Conservation (phyloP, 2,329 filamentous ascomycete species). For the Phyllosticta citriasiana region DNA sequence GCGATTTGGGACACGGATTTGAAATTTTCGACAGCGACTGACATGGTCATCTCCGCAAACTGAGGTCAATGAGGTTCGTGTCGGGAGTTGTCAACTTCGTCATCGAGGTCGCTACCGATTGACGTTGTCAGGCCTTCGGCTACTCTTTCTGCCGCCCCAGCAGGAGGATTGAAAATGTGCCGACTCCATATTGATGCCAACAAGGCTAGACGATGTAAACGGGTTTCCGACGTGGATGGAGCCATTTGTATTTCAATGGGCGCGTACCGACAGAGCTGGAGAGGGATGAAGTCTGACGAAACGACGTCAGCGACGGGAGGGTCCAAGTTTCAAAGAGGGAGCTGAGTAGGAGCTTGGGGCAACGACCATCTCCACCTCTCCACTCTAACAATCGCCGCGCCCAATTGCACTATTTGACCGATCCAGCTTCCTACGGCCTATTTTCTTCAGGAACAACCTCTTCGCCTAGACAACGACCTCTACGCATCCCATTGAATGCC, state of each 20-base stretch:
- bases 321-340: not conserved
- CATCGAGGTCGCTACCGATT: not conserved
- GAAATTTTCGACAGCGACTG: no score
- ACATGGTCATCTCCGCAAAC: no score
- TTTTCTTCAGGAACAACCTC: not conserved
- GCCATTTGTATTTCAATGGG: no score
- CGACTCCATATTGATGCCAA: not conserved
- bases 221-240: no score
- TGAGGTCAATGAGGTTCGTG: no score
- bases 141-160: not conserved
- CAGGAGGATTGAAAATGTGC: not conserved
- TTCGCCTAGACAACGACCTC: not conserved
- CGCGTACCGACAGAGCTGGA: not conserved
- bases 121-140: not conserved
- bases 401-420: constrained; percentile 9
- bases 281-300: not conserved
- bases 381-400: constrained; percentile 8
- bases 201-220: not conserved
- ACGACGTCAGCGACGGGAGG: not conserved
- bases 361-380: not conserved
- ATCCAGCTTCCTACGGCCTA: not conserved
- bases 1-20: no score
- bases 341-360: not conserved
- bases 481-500: not conserved
- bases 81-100: no score